A percentile compares a stretch with the other conserved stretches of the same genome.
phyloP scores from a whole-genome alignment of 305 asterid species.

The Andrographis paniculata region DNA sequence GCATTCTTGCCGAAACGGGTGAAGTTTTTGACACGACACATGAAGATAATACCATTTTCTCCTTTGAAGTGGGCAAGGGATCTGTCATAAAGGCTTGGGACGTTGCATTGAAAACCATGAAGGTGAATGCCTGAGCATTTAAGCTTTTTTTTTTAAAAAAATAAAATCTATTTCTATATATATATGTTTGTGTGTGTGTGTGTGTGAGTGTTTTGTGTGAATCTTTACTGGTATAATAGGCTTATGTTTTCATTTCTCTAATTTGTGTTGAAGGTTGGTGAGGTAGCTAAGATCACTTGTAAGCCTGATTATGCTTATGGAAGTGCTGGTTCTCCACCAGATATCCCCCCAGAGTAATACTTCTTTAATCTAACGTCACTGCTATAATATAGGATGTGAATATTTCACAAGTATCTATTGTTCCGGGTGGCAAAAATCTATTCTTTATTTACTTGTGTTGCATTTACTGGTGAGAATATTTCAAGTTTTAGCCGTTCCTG shows the following conservation, averaged over 20 bases:
- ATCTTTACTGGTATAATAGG: too few relatives aligned
- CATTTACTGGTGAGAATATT: background rate
- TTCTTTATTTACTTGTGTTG: conserved; percentile 1
- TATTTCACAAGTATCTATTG: conserved; percentile 3
- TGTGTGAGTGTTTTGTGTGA: too few relatives aligned
- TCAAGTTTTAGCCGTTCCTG: background rate
- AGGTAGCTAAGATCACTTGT: conserved; percentile 84
- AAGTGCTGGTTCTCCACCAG: conserved; percentile 94
- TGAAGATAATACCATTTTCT: conserved; percentile 83
- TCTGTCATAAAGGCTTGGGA: conserved; percentile 96
- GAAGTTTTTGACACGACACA: conserved; percentile 88
- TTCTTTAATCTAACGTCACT: conserved; percentile 5
- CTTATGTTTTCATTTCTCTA: conserved; percentile 8
- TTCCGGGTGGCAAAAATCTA: background rate
- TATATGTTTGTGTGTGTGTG: too few relatives aligned
- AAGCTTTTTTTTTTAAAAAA: conserved; percentile 5
- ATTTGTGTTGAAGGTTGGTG: conserved; percentile 64
- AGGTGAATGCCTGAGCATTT: conserved; percentile 30
- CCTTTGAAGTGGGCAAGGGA: conserved; percentile 79
- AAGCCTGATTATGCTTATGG: conserved; percentile 96
- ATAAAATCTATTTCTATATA: too few relatives aligned
- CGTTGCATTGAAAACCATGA: conserved; percentile 83
- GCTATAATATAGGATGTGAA: conserved; percentile 9
- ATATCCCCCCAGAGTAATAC: conserved; percentile 76
- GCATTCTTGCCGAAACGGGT: conserved; percentile 80